Base-by-base conservation (phyloP, 768 basidiomycete species). In the Clitopilus passeckerianus region DNA sequence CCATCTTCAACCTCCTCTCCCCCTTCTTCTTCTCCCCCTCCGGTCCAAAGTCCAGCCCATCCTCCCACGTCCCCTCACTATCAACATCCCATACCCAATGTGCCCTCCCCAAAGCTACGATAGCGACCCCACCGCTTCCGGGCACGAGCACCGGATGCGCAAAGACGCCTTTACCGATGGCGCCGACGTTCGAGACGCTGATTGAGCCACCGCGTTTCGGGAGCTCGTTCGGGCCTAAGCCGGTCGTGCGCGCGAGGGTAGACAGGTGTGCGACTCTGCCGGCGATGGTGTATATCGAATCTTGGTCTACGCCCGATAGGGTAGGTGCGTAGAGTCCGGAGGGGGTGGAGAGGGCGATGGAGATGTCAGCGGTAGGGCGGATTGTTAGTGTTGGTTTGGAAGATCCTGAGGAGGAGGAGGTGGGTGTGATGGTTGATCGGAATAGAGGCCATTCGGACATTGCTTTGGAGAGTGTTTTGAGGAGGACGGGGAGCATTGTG, bases 391-490 rank as follows among this genome's bases (percentile, higher is more conserved):
- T 84, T 0, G 90, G 90, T 69, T 87, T 92, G 5, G 70, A 46
- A 2, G 66, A 54, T 22, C 66, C 27, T 46, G 63, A 33, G 15
- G 66, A 56, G 46, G 67, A 24, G 4, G 69, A 44, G 22, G 66
- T 35, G 0, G 80, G 80, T 0, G 87, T 84, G 66, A 93, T 86
- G 33, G 89, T 87, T 18, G 89, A 80, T 15, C 90, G 82, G 77
- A 95, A 84, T 53, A 95, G 74, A 0, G 93, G 91, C 91, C 93
- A 92, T 68, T 91, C 86, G 61, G 80, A 73, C 90, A 95, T 91
- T 3, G 91, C 80, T 65, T 79, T 84, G 0, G 89, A 83, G 55
- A 95, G 86, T 0, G 88, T 86, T 70, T 95, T 95, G 65, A 94
- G 75, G 7, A 95, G 81, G 67, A 94, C 76, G 9, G 93, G 93